Evolutionary conservation across 768 basidiomycete species (phyloP).

Genomic region (Trametes villosa): DNA sequence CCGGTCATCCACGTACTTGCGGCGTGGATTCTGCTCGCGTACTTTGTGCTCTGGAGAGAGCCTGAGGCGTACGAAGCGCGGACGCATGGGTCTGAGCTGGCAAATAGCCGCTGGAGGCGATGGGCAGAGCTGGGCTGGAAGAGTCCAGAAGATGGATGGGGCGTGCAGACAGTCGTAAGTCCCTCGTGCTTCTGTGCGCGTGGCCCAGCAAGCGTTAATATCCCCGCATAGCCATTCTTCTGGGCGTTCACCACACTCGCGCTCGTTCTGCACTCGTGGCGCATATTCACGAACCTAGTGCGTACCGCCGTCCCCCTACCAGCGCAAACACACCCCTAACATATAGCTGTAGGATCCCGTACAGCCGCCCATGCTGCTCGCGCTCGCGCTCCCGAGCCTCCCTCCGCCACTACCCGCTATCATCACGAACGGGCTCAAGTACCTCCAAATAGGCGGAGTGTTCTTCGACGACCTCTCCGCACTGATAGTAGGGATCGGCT

Average conservation of each 20-base stretch:
- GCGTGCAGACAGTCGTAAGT: conserved; percentile 64
- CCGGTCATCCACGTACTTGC: conserved; percentile 68
- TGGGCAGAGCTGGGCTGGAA: conserved; percentile 62
- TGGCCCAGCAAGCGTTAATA: too few species aligned
- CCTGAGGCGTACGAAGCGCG: conserved; percentile 52
- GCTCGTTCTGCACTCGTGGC: conserved; percentile 69
- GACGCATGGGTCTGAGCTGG: conserved; percentile 40
- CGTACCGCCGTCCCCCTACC: conserved; percentile 33
- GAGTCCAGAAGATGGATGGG: conserved; percentile 45
- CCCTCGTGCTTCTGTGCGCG: not conserved
- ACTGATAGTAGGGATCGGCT: conserved; percentile 70
- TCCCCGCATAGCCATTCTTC: conserved; percentile 77
- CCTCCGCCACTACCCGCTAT: conserved; percentile 65
- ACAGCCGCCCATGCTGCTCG: conserved; percentile 61
- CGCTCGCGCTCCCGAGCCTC: conserved; percentile 64
- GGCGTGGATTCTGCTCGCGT: conserved; percentile 66
- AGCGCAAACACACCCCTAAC: not conserved
- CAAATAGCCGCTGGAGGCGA: conserved; percentile 51
- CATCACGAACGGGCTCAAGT: conserved; percentile 67
- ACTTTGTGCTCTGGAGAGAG: conserved; percentile 70
- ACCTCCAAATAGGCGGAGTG: conserved; percentile 66
- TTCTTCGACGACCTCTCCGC: conserved; percentile 76
- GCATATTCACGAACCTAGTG: conserved; percentile 72
- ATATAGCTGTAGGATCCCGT: conserved; percentile 52
- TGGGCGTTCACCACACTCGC: conserved; percentile 81